Conservation (phyloP, 179 eudicot genomes). For the Actinidia arguta region DNA sequence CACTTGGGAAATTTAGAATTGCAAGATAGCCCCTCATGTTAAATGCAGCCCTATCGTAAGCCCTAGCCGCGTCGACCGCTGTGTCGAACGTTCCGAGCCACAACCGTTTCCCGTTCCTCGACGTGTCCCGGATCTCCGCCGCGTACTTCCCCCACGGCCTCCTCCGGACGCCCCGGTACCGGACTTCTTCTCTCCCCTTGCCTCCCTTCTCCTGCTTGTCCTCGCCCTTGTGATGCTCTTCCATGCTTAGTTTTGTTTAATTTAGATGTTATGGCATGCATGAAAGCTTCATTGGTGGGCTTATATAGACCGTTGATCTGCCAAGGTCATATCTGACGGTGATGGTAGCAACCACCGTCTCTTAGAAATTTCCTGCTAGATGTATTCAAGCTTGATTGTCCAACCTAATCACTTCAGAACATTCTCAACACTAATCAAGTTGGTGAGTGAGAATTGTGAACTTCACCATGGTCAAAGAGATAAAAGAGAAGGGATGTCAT, state of each 20-base stretch:
- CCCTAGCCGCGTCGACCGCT: conserved; percentile 38
- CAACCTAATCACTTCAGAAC: no score
- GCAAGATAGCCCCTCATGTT: conserved; percentile 34
- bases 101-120: conserved; percentile 27
- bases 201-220: conserved; percentile 20
- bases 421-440: no score
- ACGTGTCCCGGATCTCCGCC: conserved; percentile 37
- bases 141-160: conserved; percentile 44
- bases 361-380: no score
- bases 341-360: no score
- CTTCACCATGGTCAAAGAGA: no score
- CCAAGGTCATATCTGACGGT: neutral
- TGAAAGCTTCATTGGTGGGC: neutral
- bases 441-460: no score
- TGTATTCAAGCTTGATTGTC: no score
- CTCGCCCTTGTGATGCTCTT: conserved; percentile 21
- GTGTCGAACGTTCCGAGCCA: conserved; percentile 46
- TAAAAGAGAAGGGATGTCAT: no score
- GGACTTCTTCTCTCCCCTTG: conserved; percentile 24
- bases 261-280: neutral
- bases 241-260: conserved; percentile 12
- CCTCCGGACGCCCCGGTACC: conserved; percentile 34
- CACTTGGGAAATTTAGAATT: conserved; percentile 29
- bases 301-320: neutral
- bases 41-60: conserved; percentile 37